Evolutionary conservation across 331 rosid genomes (phyloP).

Genomic region (Malus hybrid): DNA sequence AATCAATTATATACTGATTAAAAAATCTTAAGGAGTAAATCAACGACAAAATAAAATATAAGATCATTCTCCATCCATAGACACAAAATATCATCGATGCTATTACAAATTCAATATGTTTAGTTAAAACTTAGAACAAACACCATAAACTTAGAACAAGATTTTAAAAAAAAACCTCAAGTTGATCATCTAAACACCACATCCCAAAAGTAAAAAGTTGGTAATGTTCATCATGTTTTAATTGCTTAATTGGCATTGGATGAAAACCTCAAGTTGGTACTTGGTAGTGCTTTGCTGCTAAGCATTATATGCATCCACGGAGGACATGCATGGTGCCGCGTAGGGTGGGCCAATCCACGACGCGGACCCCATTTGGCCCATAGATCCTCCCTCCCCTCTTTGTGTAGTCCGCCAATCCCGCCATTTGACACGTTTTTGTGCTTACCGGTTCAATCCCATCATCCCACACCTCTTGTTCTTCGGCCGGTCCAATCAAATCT

Average conservation of each 20-base stretch:
- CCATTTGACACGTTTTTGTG: constrained; percentile 18
- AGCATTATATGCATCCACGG: neutral
- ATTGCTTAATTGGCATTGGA: neutral
- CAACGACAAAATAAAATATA: too few relatives aligned
- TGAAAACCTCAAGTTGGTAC: neutral
- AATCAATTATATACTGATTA: too few relatives aligned
- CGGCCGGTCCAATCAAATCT: neutral
- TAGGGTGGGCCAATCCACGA: neutral
- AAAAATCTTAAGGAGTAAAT: neutral
- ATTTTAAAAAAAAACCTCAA: neutral
- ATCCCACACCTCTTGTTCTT: neutral
- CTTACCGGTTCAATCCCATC: constrained; percentile 3
- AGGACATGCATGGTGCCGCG: neutral
- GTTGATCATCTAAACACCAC: neutral
- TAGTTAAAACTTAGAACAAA: neutral
- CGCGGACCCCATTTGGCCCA: neutral
- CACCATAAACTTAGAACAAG: neutral
- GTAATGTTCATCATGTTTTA: neutral
- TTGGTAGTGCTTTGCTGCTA: neutral
- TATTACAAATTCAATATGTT: neutral
- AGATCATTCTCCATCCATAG: neutral
- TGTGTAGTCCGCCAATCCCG: constrained; percentile 23
- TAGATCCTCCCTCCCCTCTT: neutral
- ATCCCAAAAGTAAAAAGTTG: neutral
- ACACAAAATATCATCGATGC: too few relatives aligned